Evolutionary conservation across 2,329 filamentous ascomycete species (phyloP).

Genomic region (Lanzia echinophila): DNA sequence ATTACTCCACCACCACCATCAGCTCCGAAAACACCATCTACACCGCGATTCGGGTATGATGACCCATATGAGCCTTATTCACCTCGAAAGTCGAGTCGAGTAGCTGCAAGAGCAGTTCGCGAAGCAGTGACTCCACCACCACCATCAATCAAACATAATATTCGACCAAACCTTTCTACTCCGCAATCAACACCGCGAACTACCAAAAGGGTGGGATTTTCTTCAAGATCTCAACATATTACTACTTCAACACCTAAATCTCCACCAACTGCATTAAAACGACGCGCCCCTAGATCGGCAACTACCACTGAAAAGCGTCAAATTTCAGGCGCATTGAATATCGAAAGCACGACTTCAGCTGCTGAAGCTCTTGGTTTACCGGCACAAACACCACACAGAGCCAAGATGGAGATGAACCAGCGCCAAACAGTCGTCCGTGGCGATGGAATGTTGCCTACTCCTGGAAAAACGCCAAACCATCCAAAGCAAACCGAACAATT

Average conservation of each 20-base stretch:
- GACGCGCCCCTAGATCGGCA: constrained; percentile 16
- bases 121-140: constrained; percentile 48
- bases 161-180: constrained; percentile 27
- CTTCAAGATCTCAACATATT: constrained; percentile 18
- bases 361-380: constrained; percentile 29
- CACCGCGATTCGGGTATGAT: constrained; percentile 59
- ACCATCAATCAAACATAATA: constrained; percentile 33
- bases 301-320: constrained; percentile 42
- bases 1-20: constrained; percentile 56
- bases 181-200: constrained; percentile 12
- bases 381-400: constrained; percentile 14
- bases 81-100: constrained; percentile 61
- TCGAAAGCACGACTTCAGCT: constrained; percentile 38
- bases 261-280: constrained; percentile 25
- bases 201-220: constrained; percentile 13
- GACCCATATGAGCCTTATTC: constrained; percentile 69
- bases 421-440: constrained; percentile 14
- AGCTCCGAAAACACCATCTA: constrained; percentile 57
- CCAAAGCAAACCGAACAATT: constrained; percentile 48
- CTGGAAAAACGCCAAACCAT: constrained; percentile 67
- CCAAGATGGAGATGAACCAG: constrained; percentile 20
- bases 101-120: constrained; percentile 48
- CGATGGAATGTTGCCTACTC: constrained; percentile 63
- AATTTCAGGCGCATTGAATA: constrained; percentile 40
- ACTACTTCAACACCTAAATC: constrained; percentile 18